Evolutionary conservation across 305 asterid genomes (phyloP).

Genomic region (Plantago lanceolata): DNA sequence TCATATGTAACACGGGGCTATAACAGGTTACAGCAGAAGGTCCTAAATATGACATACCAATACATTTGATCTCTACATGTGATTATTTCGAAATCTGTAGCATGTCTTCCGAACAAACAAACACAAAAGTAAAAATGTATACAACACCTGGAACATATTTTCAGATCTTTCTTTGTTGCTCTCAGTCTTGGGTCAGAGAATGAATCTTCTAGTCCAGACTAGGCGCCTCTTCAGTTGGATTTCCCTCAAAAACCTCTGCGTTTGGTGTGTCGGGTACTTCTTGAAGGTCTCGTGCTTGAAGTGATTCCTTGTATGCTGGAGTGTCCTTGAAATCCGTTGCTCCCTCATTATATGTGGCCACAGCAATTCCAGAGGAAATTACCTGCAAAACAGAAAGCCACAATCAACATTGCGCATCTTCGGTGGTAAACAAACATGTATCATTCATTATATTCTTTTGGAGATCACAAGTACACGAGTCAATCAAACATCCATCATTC

Average conservation of each 20-base stretch:
- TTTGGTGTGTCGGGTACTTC: conserved; percentile 73
- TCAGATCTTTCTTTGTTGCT: conserved; percentile 7
- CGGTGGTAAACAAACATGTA: no score
- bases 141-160: conserved; percentile 10
- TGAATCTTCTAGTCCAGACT: conserved; percentile 50
- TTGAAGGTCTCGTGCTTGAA: conserved; percentile 67
- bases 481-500: no score
- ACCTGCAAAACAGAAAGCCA: conserved; percentile 37
- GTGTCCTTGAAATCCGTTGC: conserved; percentile 91
- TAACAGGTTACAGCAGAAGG: conserved; percentile 4
- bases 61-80: not conserved
- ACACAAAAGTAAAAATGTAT: conserved; percentile 3
- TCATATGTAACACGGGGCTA: conserved; percentile 9
- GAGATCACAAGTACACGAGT: no score
- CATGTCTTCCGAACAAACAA: not conserved
- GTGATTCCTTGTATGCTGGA: conserved; percentile 77
- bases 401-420: no score
- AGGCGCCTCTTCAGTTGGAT: conserved; percentile 92
- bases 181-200: conserved; percentile 9
- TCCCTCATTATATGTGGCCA: conserved; percentile 71
- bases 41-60: conserved; percentile 3
- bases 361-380: conserved; percentile 77
- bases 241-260: conserved; percentile 76
- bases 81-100: not conserved
- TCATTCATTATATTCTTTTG: no score